Evolutionary conservation across 164 flowering plant genomes (phyloP).

Genomic region (Chimonanthus salicifolius): DNA sequence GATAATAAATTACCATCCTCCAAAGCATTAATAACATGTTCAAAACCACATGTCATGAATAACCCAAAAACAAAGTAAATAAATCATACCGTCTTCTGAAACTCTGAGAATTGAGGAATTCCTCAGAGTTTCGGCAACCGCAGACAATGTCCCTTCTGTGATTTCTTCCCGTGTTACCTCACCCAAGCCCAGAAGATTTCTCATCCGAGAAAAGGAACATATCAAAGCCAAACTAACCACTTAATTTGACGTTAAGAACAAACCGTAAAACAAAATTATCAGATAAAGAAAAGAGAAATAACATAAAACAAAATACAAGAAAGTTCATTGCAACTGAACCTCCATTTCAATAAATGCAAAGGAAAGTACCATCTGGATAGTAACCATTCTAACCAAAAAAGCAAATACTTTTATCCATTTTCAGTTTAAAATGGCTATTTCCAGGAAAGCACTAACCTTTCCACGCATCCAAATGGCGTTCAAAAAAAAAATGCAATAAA

Average conservation of each 20-base stretch:
- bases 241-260: constrained; percentile 37
- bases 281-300: too few relatives aligned
- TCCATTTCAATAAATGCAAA: too few relatives aligned
- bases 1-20: background rate
- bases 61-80: background rate
- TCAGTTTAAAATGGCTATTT: background rate
- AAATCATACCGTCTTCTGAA: constrained; percentile 79
- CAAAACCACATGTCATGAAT: background rate
- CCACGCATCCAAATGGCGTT: background rate
- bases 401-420: too few relatives aligned
- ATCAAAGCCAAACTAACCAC: constrained; percentile 89
- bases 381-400: too few relatives aligned
- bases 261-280: background rate
- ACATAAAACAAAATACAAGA: too few relatives aligned
- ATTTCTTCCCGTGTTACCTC: constrained; percentile 52
- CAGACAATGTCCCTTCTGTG: constrained; percentile 55
- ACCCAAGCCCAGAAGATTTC: constrained; percentile 57
- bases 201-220: constrained; percentile 84
- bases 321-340: too few relatives aligned
- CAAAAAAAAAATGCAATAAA: background rate
- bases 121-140: constrained; percentile 68
- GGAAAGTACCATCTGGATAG: too few relatives aligned
- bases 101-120: constrained; percentile 55
- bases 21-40: background rate
- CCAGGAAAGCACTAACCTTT: background rate